Conservation (phyloP, 495 filamentous ascomycete species). For the Hyaloscypha hepaticicola region DNA sequence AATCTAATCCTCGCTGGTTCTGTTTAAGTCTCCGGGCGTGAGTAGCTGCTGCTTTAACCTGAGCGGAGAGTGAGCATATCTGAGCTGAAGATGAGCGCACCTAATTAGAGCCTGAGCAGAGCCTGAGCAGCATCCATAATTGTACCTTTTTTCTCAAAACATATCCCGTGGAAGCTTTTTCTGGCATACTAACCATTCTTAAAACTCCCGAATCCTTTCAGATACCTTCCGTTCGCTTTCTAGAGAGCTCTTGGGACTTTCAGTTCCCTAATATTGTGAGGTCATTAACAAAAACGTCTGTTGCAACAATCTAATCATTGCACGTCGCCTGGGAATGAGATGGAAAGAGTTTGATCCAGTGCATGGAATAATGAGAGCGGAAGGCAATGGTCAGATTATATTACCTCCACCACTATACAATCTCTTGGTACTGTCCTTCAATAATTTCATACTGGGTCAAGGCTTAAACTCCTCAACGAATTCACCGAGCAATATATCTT, state of each 20-base stretch:
- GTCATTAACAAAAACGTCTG: neutral
- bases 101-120: neutral
- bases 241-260: constrained; percentile 18
- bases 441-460: constrained; percentile 8
- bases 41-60: neutral
- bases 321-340: neutral
- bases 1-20: neutral
- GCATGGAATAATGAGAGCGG: neutral
- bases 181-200: too few species aligned
- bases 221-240: too few species aligned
- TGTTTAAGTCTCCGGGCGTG: neutral
- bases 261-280: constrained; percentile 10
- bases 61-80: neutral
- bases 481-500: neutral
- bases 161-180: too few species aligned
- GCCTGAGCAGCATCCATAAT: too few species aligned
- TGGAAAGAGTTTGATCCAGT: constrained; percentile 12
- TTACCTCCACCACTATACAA: neutral
- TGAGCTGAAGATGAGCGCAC: neutral
- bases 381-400: constrained; percentile 7
- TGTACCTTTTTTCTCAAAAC: too few species aligned
- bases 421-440: constrained; percentile 7
- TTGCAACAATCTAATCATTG: neutral
- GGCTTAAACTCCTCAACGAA: too few species aligned
- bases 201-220: too few species aligned